Conservation (phyloP, 179 eudicot species). For the Actinidia arguta region DNA sequence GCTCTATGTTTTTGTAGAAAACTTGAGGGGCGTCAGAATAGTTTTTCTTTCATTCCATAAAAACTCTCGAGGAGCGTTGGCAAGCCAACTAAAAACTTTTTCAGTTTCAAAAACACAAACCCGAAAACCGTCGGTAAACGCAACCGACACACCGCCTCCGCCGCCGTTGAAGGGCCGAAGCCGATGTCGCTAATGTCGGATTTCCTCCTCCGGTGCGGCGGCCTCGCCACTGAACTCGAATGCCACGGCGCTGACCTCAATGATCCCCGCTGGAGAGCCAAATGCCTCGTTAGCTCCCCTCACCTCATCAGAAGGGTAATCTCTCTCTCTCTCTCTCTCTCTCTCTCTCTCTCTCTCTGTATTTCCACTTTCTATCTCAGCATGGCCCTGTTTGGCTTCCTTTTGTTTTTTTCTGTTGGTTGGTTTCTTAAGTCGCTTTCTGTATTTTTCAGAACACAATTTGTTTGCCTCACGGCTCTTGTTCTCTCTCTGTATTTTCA, state of each 20-base stretch:
- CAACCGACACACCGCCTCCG: neutral
- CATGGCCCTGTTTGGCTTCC: neutral
- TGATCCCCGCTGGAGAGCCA: conserved; percentile 97
- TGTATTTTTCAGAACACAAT: too few species aligned
- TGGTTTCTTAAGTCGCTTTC: too few species aligned
- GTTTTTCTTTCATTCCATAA: neutral
- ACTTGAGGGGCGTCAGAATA: too few species aligned
- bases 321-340: neutral
- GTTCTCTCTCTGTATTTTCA: too few species aligned
- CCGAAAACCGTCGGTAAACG: neutral
- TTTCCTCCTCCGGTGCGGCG: conserved; percentile 66
- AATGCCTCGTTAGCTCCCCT: conserved; percentile 82
- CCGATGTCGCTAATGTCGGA: conserved; percentile 37
- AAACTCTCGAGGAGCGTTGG: neutral
- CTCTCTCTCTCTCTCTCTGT: neutral
- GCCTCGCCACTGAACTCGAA: conserved; percentile 93
- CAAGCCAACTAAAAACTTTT: neutral
- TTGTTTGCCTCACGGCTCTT: too few species aligned
- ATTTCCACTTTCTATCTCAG: too few species aligned
- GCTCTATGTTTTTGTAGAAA: too few species aligned
- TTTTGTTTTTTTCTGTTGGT: too few species aligned
- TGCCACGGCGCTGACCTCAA: conserved; percentile 90
- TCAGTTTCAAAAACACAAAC: neutral
- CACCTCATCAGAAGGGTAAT: conserved; percentile 61
- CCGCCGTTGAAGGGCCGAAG: conserved; percentile 16